Percentiles rank a stretch among this genome's conserved stretches.
Conservation (phyloP, 805 yeast genomes). For the Hanseniaspora guilliermondii region DNA sequence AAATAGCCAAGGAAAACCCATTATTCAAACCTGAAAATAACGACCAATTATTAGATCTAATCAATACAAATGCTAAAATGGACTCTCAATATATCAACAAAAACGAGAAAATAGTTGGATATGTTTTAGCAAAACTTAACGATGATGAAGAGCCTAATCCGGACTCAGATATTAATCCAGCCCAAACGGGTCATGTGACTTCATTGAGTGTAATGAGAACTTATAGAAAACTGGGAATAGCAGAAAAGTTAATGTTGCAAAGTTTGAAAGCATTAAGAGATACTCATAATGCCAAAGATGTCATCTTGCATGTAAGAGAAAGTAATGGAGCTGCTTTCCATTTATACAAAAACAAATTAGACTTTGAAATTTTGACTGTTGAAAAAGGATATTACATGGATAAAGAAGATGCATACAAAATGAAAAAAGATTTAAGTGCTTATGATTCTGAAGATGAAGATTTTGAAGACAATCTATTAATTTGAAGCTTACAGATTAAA, state of each 20-base stretch:
- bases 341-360: slow-evolving; percentile 71
- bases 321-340: slow-evolving; percentile 90
- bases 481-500: not conserved
- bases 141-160: slow-evolving; percentile 74
- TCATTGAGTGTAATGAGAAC: slow-evolving; percentile 91
- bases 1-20: slow-evolving; percentile 19
- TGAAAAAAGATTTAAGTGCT: slow-evolving; percentile 58
- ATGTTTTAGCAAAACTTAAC: slow-evolving; percentile 92
- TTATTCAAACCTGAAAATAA: slow-evolving; percentile 16
- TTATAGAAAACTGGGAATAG: slow-evolving; percentile 88
- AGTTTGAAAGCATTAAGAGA: slow-evolving; percentile 69
- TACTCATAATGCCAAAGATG: slow-evolving; percentile 67
- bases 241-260: slow-evolving; percentile 82
- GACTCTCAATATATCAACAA: slow-evolving; percentile 53
- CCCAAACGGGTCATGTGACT: slow-evolving; percentile 76
- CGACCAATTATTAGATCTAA: slow-evolving; percentile 1
- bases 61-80: slow-evolving; percentile 29
- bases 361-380: slow-evolving; percentile 68
- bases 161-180: slow-evolving; percentile 38
- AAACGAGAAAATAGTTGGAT: slow-evolving; percentile 84
- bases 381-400: slow-evolving; percentile 90
- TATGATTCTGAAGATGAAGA: slow-evolving; percentile 45
- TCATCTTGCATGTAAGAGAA: slow-evolving; percentile 84
- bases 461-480: slow-evolving; percentile 33
- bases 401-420: slow-evolving; percentile 94